Evolutionary conservation across 345 rosid genomes (phyloP).

Genomic region (Leavenworthia alabamica): DNA sequence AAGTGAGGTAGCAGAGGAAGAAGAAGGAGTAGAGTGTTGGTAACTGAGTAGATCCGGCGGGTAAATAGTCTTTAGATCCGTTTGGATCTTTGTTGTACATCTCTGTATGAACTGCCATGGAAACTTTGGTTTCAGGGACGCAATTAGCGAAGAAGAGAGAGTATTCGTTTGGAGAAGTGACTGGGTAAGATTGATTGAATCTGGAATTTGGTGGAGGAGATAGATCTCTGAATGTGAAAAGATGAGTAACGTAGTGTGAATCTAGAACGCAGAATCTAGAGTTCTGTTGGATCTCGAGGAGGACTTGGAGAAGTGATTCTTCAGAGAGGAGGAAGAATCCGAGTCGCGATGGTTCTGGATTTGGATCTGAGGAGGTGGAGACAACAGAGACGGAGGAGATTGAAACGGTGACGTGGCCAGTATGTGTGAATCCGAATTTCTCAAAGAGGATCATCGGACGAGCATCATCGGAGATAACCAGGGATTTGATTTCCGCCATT

Average conservation of each 20-base stretch:
- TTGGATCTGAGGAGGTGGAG: conserved; percentile 41
- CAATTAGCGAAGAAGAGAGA: conserved; percentile 89
- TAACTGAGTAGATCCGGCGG: conserved; percentile 76
- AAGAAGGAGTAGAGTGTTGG: conserved; percentile 58
- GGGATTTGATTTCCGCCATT: conserved; percentile 62
- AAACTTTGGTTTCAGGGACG: conserved; percentile 64
- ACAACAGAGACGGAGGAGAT: conserved; percentile 62
- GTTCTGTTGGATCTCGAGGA: conserved; percentile 75
- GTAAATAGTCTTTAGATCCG: conserved; percentile 53
- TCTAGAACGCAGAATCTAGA: conserved; percentile 81
- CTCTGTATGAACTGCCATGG: conserved; percentile 78
- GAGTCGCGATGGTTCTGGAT: conserved; percentile 55
- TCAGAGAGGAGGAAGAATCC: conserved; percentile 96
- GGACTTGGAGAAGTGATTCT: conserved; percentile 74
- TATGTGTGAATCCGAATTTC: conserved; percentile 84
- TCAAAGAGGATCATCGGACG: conserved; percentile 96
- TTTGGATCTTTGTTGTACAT: conserved; percentile 59
- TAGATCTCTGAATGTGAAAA: conserved; percentile 79
- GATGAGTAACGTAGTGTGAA: conserved; percentile 46
- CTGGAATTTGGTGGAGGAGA: conserved; percentile 66
- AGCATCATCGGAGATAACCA: conserved; percentile 51
- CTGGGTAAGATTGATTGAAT: conserved; percentile 57
- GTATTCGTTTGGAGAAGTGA: conserved; percentile 71
- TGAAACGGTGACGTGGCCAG: conserved; percentile 62
- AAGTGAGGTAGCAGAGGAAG: conserved; percentile 49